Conservation (phyloP, 225 moss, liverwort and hornwort genomes). For the Sphagnum tenellum region DNA sequence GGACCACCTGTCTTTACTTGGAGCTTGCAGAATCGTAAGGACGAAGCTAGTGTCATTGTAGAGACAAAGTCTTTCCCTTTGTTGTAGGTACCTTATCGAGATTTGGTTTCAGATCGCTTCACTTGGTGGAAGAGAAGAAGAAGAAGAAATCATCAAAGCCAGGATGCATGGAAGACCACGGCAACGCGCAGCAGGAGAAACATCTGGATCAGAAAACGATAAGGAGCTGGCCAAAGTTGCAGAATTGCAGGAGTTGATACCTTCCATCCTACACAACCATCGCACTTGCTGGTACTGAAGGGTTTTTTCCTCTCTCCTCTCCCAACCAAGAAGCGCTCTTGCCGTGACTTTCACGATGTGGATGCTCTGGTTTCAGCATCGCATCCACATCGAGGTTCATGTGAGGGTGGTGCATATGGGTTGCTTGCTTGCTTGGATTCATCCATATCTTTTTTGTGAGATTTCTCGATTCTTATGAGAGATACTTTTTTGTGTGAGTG, state of each 20-base stretch:
- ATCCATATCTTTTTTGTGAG: not conserved
- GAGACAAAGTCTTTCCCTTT: no score
- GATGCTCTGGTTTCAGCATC: not conserved
- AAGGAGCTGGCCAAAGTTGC: slow-evolving; percentile 32
- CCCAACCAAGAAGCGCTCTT: not conserved
- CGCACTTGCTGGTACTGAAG: slow-evolving; percentile 43
- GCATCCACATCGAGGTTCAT: not conserved
- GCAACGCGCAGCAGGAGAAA: slow-evolving; percentile 34
- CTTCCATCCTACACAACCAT: slow-evolving; percentile 39
- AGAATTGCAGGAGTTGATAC: slow-evolving; percentile 29
- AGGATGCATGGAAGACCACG: slow-evolving; percentile 69
- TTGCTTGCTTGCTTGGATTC: slow-evolving; percentile 1
- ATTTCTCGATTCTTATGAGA: not conserved
- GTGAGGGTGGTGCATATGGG: not conserved
- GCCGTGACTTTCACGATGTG: no score
- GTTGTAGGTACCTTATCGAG: no score
- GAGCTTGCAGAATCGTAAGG: no score
- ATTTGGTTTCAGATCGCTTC: no score
- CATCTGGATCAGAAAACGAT: slow-evolving; percentile 19
- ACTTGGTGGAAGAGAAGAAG: no score
- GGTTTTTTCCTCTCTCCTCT: no score
- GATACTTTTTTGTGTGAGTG: not conserved
- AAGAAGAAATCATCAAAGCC: no score
- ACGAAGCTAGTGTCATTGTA: no score
- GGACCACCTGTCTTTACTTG: no score